Evolutionary conservation across 2,329 filamentous ascomycete species (phyloP), one percentile per base, ranked within the genome.

Genomic region (Diaporthe sp.): DNA sequence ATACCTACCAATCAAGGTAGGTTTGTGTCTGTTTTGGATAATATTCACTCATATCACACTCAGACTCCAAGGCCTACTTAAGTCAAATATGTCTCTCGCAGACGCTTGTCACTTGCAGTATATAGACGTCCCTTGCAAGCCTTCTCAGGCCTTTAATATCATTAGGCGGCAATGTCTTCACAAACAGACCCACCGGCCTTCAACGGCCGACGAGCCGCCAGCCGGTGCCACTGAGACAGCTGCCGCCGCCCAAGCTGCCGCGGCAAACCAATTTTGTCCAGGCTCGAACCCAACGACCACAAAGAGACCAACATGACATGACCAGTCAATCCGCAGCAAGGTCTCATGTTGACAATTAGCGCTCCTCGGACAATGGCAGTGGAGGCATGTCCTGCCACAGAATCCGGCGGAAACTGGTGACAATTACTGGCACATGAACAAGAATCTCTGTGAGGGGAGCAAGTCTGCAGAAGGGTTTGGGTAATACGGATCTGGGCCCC

Each of bases 221-320:
- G 19, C 46, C 51, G 65, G 22, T 37, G 37, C 65, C 22, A 53
- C 46, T 57, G 15, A 31, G 28, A 19, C 31, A 2, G 28, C 44
- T n/a, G 44, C 39, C 12, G 44, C n/a, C 15, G 31, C 49, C 28
- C 25, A 31, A 39, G 37, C 37, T 39, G 37, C 37, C 28, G 44
- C 31, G 34, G 46, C 46, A 25, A 31, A 53, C 22, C 31, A 53
- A 37, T 22, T 3, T 68, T 70, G 15, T 28, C 7, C 17, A 57
- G 53, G 44, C 58, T 65, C 39, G 39, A 28, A 12, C 37, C 10
- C 3, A 73, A n/a, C 58, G 57, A 28, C 34, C 71, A 10, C 44
- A 55, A 37, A 37, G 62, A 57, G 58, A 73, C n/a, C 57, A 53
- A 22, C 44, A n/a, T 25, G 37, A 25, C 46, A n/a, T 53, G 53